These are phyloP conservation scores for Candida taoyuanica DNA, from an alignment of 805 yeast genomes.

Conservation along the genomic window DNA sequence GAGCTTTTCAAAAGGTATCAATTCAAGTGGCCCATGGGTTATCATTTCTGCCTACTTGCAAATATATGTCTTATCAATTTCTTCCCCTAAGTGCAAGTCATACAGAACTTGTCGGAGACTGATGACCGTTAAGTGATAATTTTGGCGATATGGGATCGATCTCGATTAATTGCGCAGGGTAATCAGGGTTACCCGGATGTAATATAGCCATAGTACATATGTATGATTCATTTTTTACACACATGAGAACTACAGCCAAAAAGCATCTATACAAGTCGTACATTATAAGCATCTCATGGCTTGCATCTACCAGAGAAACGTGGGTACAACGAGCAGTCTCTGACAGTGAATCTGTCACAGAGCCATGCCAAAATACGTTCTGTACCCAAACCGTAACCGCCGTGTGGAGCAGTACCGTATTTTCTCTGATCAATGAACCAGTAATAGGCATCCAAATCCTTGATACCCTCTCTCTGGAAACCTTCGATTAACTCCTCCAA, in stretches of 20 bases:
- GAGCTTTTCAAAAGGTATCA: too few species aligned
- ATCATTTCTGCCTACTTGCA: too few species aligned
- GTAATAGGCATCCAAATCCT: constrained; percentile 70
- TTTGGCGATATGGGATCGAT: too few species aligned
- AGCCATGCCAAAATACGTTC: constrained; percentile 98
- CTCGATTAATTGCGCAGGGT: too few species aligned
- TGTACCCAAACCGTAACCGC: constrained; percentile 98
- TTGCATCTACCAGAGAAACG: constrained; percentile 97
- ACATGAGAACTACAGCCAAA: too few species aligned
- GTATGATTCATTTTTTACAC: too few species aligned
- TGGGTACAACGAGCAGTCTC: constrained; percentile 97
- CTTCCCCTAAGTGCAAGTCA: constrained; percentile 4
- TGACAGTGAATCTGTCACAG: constrained; percentile 94
- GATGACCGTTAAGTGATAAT: constrained; percentile 1
- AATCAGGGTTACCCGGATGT: too few species aligned
- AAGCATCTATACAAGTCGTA: neutral
- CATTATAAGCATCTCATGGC: constrained; percentile 65
- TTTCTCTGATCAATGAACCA: constrained; percentile 95
- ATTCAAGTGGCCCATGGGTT: too few species aligned
- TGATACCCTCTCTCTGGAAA: constrained; percentile 87
- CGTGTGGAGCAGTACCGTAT: constrained; percentile 98
- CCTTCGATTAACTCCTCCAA: constrained; percentile 83
- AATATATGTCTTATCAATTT: neutral
- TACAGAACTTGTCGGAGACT: neutral
- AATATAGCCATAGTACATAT: too few species aligned